phyloP scores from a whole-genome alignment of 2,329 filamentous ascomycete species.

The Claviceps sorghi region DNA sequence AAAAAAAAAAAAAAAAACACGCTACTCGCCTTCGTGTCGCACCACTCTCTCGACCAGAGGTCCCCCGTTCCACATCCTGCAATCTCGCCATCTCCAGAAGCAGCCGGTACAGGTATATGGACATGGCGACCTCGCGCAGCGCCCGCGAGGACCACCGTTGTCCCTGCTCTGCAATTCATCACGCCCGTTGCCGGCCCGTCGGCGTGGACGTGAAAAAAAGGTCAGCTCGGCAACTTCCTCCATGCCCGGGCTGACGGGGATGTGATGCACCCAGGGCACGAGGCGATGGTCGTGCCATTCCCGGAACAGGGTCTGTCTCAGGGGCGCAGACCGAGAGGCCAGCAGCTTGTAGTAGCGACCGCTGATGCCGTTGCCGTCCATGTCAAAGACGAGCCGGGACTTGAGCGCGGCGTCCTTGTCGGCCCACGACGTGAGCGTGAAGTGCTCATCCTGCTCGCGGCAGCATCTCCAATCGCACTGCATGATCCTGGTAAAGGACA shows the following conservation, averaged over 20 bases:
- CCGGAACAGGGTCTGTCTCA: constrained; percentile 37
- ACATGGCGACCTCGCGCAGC: constrained; percentile 43
- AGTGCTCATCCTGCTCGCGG: constrained; percentile 19
- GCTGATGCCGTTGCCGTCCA: constrained; percentile 42
- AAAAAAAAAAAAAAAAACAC: no score
- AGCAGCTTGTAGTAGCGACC: constrained; percentile 38
- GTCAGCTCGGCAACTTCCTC: constrained; percentile 39
- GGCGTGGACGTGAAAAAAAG: constrained; percentile 28
- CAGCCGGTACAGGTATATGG: constrained; percentile 45
- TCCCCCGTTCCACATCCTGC: constrained; percentile 15
- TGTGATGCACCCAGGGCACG: constrained; percentile 41
- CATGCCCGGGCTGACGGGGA: constrained; percentile 35
- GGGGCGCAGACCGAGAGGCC: constrained; percentile 27
- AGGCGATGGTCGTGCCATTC: constrained; percentile 47
- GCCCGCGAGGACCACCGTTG: constrained; percentile 38
- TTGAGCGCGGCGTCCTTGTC: constrained; percentile 17
- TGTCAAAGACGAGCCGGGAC: constrained; percentile 32
- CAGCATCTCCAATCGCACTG: constrained; percentile 31
- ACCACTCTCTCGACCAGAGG: background rate
- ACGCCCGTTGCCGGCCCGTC: constrained; percentile 32
- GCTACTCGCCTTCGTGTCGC: no score
- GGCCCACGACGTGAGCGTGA: constrained; percentile 17
- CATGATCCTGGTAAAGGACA: constrained; percentile 24
- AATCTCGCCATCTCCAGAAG: constrained; percentile 39
- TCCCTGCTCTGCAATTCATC: constrained; percentile 37